Base-by-base conservation (phyloP, 2,329 filamentous ascomycete genomes). In the Ophiostoma quercus region DNA sequence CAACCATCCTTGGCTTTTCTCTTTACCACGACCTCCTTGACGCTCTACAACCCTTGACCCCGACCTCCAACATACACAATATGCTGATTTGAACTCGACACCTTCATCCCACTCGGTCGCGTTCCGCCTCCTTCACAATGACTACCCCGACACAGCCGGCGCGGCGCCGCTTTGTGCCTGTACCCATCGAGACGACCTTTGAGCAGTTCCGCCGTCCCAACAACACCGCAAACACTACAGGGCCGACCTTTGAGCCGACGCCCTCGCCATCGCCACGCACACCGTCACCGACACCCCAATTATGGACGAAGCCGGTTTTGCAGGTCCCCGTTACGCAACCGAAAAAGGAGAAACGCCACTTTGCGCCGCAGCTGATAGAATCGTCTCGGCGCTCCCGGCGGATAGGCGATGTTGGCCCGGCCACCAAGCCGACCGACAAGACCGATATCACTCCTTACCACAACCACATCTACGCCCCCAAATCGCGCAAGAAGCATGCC, bases 311-410 rank as follows among this genome's bases (percentile, higher is more conserved):
- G 32, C 22, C 51, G 37, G 8, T 22, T 67, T 54, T 66, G 62
- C 47, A 14, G 32, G 9, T 11, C 19, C 22, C 34, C 8, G 14
- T 14, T 37, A 39, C 19, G 7, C 32, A 39, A 4, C 62, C 5
- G n/a, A 34, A 14, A 71, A 77, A 76, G 67, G 76, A 77, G 54
- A 80, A 79, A 74, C 82, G 84, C 73, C 80, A 81, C 71, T 96
- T 96, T 77, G 85, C 89, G 39, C 92, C 92, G 14, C 90, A 94
- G 75, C 82, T 96, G 69, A 89, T 96, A 72, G 92, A 94, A 78
- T 94, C 91, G 2, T 90, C 90, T 3, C 87, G 88, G 74, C 85
- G 92, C 68, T 88, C 88, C 43, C 87, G 90, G 73, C 88, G 88
- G 75, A 85, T 85, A 19, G 88, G 88, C 25, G 89, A 92, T 74